These are phyloP conservation scores for Boletus sp. DNA, from an alignment of 768 basidiomycete species.

Conservation along the genomic window DNA sequence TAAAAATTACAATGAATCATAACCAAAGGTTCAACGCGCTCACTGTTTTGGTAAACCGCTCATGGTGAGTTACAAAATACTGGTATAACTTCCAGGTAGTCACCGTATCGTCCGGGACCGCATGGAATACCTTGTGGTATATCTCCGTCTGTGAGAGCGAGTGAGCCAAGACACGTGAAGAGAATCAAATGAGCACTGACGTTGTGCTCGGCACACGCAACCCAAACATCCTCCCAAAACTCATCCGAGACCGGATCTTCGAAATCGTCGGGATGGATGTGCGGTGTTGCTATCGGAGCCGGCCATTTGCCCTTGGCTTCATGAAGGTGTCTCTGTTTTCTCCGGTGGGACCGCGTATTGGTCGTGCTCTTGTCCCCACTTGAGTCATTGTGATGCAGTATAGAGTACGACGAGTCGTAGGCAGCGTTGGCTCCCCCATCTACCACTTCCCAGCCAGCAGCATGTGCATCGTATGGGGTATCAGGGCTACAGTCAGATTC, in stretches of 20 bases:
- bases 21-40: constrained; percentile 18
- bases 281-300: constrained; percentile 66
- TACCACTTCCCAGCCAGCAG: constrained; percentile 44
- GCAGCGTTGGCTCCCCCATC: constrained; percentile 40
- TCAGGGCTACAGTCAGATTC: background rate
- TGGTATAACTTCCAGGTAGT: constrained; percentile 96
- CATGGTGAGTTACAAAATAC: constrained; percentile 76
- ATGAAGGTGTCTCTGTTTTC: constrained; percentile 58
- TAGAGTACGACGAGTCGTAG: constrained; percentile 48
- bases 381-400: constrained; percentile 42
- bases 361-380: constrained; percentile 50
- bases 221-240: constrained; percentile 93
- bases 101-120: constrained; percentile 88
- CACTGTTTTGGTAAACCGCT: constrained; percentile 70
- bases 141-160: constrained; percentile 74
- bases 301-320: constrained; percentile 56
- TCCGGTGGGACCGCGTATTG: constrained; percentile 47
- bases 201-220: constrained; percentile 83
- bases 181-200: constrained; percentile 43
- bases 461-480: constrained; percentile 31
- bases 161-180: background rate
- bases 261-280: constrained; percentile 73
- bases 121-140: constrained; percentile 92
- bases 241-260: constrained; percentile 84
- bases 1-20: background rate